Evolutionary conservation across 805 yeast genomes (phyloP).

Genomic region (Saccharomycopsis guyanensis): DNA sequence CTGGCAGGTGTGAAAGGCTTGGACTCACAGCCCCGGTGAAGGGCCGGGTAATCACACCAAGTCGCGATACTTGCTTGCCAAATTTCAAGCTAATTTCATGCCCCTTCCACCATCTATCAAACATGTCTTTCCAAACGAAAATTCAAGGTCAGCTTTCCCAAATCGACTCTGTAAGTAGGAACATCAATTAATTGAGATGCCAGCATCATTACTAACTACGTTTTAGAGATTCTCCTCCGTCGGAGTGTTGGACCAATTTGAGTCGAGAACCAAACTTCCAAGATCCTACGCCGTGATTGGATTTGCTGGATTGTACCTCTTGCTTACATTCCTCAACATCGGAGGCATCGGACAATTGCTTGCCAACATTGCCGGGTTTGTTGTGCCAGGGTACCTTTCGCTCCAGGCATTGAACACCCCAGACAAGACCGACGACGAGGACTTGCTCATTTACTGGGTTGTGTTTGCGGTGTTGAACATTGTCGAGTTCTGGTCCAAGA

Average conservation of each 20-base stretch:
- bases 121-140: constrained; percentile 16
- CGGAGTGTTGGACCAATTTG: constrained; percentile 33
- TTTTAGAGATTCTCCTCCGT: constrained; percentile 27
- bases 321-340: constrained; percentile 77
- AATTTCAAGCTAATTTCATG: too few relatives aligned
- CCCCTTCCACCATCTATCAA: too few relatives aligned
- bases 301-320: constrained; percentile 55
- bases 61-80: too few relatives aligned
- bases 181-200: neutral
- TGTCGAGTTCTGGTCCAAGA: constrained; percentile 90
- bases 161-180: constrained; percentile 21
- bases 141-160: constrained; percentile 20
- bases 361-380: constrained; percentile 88
- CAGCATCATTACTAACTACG: neutral
- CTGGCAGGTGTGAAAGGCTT: too few relatives aligned
- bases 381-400: constrained; percentile 84
- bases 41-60: too few relatives aligned
- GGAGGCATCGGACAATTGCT: constrained; percentile 95
- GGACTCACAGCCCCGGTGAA: too few relatives aligned
- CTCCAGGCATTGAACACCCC: constrained; percentile 74
- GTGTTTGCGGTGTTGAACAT: constrained; percentile 91
- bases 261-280: constrained; percentile 48
- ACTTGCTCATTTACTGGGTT: constrained; percentile 93
- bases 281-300: constrained; percentile 79
- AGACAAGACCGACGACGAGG: constrained; percentile 68